Conservation (phyloP, 148 eudicot species). For the Salicornia ramosissima region DNA sequence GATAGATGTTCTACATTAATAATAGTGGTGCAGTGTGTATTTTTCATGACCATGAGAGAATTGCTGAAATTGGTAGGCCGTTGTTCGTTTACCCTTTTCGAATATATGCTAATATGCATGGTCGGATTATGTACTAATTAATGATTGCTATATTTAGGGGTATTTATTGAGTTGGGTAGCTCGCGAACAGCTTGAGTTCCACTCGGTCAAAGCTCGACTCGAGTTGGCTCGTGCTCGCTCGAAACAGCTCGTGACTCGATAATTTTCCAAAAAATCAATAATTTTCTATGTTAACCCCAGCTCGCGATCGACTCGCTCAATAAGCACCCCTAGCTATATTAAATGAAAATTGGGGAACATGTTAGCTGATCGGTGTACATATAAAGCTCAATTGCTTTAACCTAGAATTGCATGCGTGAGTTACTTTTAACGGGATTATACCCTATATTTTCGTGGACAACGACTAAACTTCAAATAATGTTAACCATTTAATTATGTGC, state of each 20-base stretch:
- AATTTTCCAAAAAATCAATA: too few species aligned
- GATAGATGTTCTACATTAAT: too few species aligned
- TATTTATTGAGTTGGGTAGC: too few species aligned
- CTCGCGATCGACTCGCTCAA: too few species aligned
- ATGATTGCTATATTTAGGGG: slow-evolving; percentile 15
- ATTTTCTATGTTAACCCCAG: too few species aligned
- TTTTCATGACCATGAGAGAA: not conserved
- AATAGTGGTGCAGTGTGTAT: too few species aligned
- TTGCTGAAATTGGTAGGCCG: not conserved
- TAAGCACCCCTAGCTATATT: too few species aligned
- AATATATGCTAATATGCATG: slow-evolving; percentile 5
- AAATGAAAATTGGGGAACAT: not conserved
- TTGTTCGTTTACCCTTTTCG: not conserved
- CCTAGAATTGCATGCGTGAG: not conserved
- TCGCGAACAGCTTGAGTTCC: too few species aligned
- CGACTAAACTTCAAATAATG: not conserved
- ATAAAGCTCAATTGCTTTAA: not conserved
- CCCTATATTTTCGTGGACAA: not conserved
- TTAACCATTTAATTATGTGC: too few species aligned
- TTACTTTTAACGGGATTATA: not conserved
- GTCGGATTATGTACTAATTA: not conserved
- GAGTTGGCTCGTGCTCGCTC: too few species aligned
- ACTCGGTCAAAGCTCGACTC: too few species aligned
- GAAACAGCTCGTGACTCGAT: too few species aligned
- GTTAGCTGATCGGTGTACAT: not conserved